These are phyloP conservation scores for Prunus mongolica DNA, from an alignment of 306 rosid species.

Conservation along the genomic window DNA sequence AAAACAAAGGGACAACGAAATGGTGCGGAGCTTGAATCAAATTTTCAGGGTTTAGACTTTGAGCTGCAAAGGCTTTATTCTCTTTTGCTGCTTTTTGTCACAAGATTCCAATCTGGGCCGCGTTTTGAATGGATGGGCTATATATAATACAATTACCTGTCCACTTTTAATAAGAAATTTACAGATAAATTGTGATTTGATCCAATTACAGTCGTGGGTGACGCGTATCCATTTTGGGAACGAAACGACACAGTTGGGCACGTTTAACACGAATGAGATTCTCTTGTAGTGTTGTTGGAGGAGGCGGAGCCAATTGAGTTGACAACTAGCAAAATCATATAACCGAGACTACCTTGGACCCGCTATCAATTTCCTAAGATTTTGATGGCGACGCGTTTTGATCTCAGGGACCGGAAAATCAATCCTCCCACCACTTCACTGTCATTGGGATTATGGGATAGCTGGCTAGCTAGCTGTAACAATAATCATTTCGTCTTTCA, in stretches of 20 bases:
- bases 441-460: neutral
- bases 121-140: no score
- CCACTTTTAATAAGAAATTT: no score
- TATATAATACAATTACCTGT: neutral
- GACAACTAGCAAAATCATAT: conserved; percentile 2
- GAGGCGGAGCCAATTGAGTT: neutral
- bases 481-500: neutral
- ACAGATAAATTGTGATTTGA: no score
- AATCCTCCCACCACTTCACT: neutral
- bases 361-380: conserved; percentile 12
- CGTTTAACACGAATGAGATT: neutral
- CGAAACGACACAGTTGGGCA: neutral
- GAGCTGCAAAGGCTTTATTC: no score
- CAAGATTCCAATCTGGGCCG: no score
- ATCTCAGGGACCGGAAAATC: neutral
- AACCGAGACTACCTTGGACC: neutral
- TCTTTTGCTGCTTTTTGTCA: no score
- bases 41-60: no score
- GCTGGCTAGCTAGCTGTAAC: neutral
- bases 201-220: no score
- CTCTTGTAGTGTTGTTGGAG: neutral
- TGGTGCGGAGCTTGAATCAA: no score
- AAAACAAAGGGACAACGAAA: no score
- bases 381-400: conserved; percentile 3
- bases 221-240: neutral